Conservation (phyloP, 179 eudicot species). For the Beta lomatogona region DNA sequence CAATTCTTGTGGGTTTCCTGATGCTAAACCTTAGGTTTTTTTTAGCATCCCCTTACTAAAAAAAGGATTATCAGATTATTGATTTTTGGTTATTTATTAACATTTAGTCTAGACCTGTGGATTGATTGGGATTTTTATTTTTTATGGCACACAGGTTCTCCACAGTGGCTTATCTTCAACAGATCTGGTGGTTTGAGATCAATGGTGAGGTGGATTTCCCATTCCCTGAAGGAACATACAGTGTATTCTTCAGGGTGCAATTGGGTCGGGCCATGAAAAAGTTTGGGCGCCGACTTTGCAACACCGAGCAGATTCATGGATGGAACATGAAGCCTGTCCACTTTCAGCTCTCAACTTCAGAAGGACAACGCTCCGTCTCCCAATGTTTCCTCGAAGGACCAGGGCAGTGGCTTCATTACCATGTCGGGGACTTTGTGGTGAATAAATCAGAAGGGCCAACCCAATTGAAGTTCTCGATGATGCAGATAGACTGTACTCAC, state of each 20-base stretch:
- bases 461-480: slow-evolving; percentile 72
- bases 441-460: slow-evolving; percentile 35
- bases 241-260: slow-evolving; percentile 70
- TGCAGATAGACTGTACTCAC: slow-evolving; percentile 89
- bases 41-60: background rate
- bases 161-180: slow-evolving; percentile 73
- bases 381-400: slow-evolving; percentile 62
- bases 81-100: background rate
- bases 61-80: background rate
- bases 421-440: slow-evolving; percentile 69
- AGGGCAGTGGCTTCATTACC: slow-evolving; percentile 75
- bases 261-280: slow-evolving; percentile 57
- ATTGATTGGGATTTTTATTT: background rate
- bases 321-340: slow-evolving; percentile 73
- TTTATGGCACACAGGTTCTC: slow-evolving; percentile 45
- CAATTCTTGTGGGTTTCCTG: background rate
- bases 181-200: slow-evolving; percentile 91
- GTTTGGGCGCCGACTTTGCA: slow-evolving; percentile 56
- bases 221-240: slow-evolving; percentile 68
- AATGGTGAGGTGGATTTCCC: slow-evolving; percentile 79
- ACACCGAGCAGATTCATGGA: slow-evolving; percentile 68
- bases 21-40: background rate
- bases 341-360: slow-evolving; percentile 69
- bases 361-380: slow-evolving; percentile 57
- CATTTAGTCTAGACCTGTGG: background rate